Conservation (phyloP, 2,329 filamentous ascomycete genomes). For the Leptosphaerulina australis region DNA sequence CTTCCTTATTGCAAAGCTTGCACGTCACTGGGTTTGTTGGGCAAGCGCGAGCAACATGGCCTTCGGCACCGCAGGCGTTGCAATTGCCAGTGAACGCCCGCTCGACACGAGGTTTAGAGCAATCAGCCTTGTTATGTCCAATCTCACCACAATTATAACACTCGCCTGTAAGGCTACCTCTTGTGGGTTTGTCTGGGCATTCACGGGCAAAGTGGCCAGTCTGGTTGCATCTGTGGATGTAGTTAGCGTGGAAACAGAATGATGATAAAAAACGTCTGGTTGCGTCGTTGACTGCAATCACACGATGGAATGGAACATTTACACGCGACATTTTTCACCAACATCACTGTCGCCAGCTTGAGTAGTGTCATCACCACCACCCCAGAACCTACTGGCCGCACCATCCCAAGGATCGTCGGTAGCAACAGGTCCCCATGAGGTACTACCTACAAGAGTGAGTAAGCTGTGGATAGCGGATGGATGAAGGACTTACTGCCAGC, state of each 20-base stretch:
- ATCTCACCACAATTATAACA: slow-evolving; percentile 67
- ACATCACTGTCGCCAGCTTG: slow-evolving; percentile 39
- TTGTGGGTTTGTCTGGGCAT: slow-evolving; percentile 53
- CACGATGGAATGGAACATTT: slow-evolving; percentile 27
- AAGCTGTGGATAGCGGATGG: slow-evolving; percentile 6
- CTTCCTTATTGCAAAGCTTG: slow-evolving; percentile 59
- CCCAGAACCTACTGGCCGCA: slow-evolving; percentile 26
- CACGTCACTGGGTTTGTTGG: slow-evolving; percentile 62
- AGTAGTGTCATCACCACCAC: slow-evolving; percentile 18
- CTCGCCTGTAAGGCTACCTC: slow-evolving; percentile 49
- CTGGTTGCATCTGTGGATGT: slow-evolving; percentile 48
- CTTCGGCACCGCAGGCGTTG: slow-evolving; percentile 60
- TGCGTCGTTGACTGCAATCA: neutral
- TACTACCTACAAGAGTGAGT: slow-evolving; percentile 23
- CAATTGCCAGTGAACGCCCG: slow-evolving; percentile 63
- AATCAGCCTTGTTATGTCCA: slow-evolving; percentile 68
- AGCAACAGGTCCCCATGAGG: slow-evolving; percentile 19
- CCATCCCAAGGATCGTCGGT: slow-evolving; percentile 13
- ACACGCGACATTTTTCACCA: slow-evolving; percentile 51
- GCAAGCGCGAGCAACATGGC: slow-evolving; percentile 67
- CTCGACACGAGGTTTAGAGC: slow-evolving; percentile 61
- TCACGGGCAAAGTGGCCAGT: slow-evolving; percentile 57
- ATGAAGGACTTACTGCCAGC: slow-evolving; percentile 17
- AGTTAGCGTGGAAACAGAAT: slow-evolving; percentile 32
- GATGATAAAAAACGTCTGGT: neutral